Conservation (phyloP, 345 rosid species). For the Euphorbia pulcherrima region DNA sequence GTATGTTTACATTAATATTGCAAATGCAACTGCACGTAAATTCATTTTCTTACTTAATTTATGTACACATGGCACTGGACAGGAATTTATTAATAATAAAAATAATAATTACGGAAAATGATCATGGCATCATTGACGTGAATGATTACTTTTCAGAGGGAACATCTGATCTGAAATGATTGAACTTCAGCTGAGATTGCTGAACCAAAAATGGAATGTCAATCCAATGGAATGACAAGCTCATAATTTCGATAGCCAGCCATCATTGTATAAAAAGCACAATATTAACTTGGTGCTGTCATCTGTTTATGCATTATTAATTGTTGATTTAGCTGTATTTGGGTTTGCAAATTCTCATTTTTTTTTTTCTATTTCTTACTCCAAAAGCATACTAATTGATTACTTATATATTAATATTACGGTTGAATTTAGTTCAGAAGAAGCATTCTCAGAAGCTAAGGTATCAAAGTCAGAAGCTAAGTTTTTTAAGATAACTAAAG, state of each 20-base stretch:
- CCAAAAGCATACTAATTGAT: no score
- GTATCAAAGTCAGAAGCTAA: no score
- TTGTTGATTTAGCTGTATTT: no score
- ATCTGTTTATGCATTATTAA: constrained; percentile 4
- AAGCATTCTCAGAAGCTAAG: no score
- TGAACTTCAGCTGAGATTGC: constrained; percentile 14
- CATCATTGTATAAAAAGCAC: constrained; percentile 12
- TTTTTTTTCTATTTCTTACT: no score
- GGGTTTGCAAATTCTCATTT: no score
- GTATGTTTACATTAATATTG: background rate
- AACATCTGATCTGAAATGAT: constrained; percentile 18
- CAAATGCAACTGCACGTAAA: background rate
- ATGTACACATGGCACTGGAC: constrained; percentile 14
- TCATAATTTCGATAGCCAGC: constrained; percentile 7
- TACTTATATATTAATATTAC: no score
- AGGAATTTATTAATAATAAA: background rate
- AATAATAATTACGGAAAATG: background rate
- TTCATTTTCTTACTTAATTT: no score
- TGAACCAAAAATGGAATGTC: constrained; percentile 14
- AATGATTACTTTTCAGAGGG: constrained; percentile 13
- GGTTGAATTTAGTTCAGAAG: no score
- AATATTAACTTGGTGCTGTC: constrained; percentile 18
- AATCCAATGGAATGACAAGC: constrained; percentile 20
- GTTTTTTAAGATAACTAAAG: no score
- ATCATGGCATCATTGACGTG: constrained; percentile 8